phyloP scores from a whole-genome alignment of 2,329 filamentous ascomycete genomes.

The Trichoderma breve region DNA sequence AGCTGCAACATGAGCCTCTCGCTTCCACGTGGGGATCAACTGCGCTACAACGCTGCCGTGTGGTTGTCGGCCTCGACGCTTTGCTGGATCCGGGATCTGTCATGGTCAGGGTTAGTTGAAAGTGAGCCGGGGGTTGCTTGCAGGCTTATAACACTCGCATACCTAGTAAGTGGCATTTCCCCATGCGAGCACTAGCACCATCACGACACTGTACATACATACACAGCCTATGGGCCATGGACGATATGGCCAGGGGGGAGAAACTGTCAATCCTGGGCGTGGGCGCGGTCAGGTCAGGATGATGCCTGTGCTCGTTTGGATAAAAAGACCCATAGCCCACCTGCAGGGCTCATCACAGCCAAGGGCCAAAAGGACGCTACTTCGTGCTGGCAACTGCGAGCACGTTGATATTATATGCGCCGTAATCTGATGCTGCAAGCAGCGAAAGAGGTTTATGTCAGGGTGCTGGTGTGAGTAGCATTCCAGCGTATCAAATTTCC shows the following conservation, averaged over 20 bases:
- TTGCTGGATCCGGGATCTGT: constrained; percentile 2
- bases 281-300: background rate
- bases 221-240: background rate
- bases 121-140: background rate
- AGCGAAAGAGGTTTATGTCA: background rate
- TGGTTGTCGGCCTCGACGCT: background rate
- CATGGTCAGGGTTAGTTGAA: background rate
- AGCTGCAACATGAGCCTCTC: background rate
- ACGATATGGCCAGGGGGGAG: background rate
- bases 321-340: constrained; percentile 6
- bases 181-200: background rate
- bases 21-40: constrained; percentile 9
- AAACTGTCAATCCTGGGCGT: background rate
- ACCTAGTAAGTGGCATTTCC: background rate
- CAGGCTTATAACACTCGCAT: background rate
- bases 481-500: background rate
- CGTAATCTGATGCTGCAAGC: background rate
- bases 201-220: background rate
- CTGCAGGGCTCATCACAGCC: background rate
- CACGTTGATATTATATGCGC: background rate
- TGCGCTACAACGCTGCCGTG: constrained; percentile 15
- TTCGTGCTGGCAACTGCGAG: background rate
- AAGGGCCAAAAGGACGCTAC: background rate
- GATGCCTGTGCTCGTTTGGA: constrained; percentile 17
- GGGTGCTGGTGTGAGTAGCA: background rate